Percentiles rank a stretch among this genome's conserved stretches.
phyloP scores from a whole-genome alignment of 2,329 filamentous ascomycete genomes.

The Capronia epimyces region DNA sequence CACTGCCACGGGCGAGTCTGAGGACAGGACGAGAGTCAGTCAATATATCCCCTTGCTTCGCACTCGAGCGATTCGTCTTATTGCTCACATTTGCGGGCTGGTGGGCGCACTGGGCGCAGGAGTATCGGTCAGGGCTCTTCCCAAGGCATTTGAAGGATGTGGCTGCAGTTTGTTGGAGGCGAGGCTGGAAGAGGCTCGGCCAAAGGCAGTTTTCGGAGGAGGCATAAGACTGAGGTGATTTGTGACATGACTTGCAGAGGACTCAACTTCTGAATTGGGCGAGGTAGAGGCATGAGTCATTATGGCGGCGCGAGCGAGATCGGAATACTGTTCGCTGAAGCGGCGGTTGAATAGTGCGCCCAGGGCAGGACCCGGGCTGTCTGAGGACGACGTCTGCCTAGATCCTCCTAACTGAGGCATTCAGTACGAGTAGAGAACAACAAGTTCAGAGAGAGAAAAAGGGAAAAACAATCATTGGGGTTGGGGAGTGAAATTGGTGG shows the following conservation, averaged over 20 bases:
- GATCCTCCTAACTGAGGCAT: slow-evolving; percentile 24
- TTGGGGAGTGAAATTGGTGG: not conserved
- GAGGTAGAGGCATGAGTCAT: slow-evolving; percentile 23
- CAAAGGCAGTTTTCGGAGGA: slow-evolving; percentile 22
- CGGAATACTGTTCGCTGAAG: slow-evolving; percentile 20
- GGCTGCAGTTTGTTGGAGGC: slow-evolving; percentile 11
- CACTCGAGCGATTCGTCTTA: not conserved
- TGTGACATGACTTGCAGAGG: slow-evolving; percentile 17
- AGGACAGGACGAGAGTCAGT: slow-evolving; percentile 2
- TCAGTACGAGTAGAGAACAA: slow-evolving; percentile 14
- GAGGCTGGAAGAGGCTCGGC: slow-evolving; percentile 12
- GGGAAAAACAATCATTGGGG: not conserved
- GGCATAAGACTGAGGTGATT: slow-evolving; percentile 26
- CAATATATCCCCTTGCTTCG: not conserved
- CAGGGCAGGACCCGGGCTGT: slow-evolving; percentile 8
- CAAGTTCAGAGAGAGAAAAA: not conserved
- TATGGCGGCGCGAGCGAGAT: slow-evolving; percentile 22
- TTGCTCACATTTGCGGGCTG: slow-evolving; percentile 57
- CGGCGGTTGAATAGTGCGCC: slow-evolving; percentile 9
- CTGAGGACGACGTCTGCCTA: slow-evolving; percentile 10
- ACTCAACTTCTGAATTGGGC: slow-evolving; percentile 11
- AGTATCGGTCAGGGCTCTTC: slow-evolving; percentile 56
- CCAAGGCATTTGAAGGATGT: slow-evolving; percentile 40
- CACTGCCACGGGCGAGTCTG: slow-evolving; percentile 51
- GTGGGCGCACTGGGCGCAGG: slow-evolving; percentile 57